These are phyloP conservation scores for Mycothermus thermophilus DNA, from an alignment of 495 filamentous ascomycete species.

Conservation along the genomic window DNA sequence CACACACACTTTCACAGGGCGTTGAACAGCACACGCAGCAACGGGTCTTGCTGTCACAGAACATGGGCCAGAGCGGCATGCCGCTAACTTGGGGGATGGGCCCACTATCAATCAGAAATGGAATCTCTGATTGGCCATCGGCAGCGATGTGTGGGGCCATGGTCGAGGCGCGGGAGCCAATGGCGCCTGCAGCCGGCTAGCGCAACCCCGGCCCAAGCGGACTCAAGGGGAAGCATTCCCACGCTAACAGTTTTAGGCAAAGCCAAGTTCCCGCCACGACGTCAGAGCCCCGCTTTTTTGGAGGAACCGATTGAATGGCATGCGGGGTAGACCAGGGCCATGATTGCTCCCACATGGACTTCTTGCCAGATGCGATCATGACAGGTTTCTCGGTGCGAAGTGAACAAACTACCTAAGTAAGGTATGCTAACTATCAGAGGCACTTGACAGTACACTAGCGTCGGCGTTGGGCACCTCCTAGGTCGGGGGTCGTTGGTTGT, in stretches of 20 bases:
- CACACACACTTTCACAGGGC: no score
- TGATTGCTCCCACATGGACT: background rate
- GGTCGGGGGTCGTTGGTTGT: no score
- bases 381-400: no score
- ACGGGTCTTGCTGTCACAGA: no score
- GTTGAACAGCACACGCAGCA: no score
- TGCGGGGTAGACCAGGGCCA: constrained; percentile 21
- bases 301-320: constrained; percentile 8
- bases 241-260: constrained; percentile 10
- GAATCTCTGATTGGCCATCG: background rate
- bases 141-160: background rate
- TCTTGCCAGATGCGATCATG: background rate
- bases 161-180: constrained; percentile 3
- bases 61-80: no score
- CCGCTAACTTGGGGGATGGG: background rate
- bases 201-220: constrained; percentile 1
- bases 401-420: no score
- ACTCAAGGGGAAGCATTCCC: constrained; percentile 2
- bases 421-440: no score
- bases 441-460: no score
- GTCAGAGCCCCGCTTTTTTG: constrained; percentile 14
- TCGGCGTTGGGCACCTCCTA: no score
- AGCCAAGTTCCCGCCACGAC: constrained; percentile 11
- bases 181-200: constrained; percentile 6
- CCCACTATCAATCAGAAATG: background rate